Percentiles rank a stretch among this genome's conserved stretches.
Evolutionary conservation across 73 alveolate genomes (phyloP).

Genomic region (Paramecium tetraurelia): DNA sequence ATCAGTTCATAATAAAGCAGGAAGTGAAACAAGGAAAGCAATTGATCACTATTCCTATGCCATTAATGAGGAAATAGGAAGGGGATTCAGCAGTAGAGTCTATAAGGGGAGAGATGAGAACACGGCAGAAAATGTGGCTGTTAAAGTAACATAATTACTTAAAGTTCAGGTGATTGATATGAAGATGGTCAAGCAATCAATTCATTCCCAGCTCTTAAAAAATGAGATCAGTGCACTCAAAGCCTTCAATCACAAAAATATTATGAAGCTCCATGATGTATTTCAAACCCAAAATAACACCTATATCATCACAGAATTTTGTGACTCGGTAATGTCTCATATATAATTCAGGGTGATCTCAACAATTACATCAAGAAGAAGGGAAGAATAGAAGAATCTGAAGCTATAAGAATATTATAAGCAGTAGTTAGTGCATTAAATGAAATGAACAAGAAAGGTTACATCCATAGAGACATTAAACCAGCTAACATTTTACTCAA

Average conservation of each 20-base stretch:
- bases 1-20: background rate
- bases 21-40: conserved; percentile 55
- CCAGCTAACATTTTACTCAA: conserved; percentile 59
- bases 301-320: conserved; percentile 52
- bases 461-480: conserved; percentile 57
- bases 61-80: conserved; percentile 55
- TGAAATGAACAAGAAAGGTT: conserved; percentile 45
- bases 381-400: conserved; percentile 35
- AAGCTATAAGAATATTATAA: conserved; percentile 38
- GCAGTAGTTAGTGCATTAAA: conserved; percentile 13
- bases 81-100: conserved; percentile 50
- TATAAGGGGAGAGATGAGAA: conserved; percentile 57
- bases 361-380: background rate
- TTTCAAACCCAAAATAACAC: conserved; percentile 54
- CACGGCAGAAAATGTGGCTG: conserved; percentile 51
- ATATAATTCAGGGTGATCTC: conserved; percentile 37
- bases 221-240: conserved; percentile 54
- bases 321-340: conserved; percentile 19
- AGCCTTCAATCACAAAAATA: conserved; percentile 35
- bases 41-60: conserved; percentile 55
- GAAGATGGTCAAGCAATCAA: conserved; percentile 56
- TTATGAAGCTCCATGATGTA: conserved; percentile 55
- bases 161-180: conserved; percentile 41
- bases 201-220: conserved; percentile 19
- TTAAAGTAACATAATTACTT: background rate